Conservation (phyloP, 768 basidiomycete species). For the Hericium alpestre region DNA sequence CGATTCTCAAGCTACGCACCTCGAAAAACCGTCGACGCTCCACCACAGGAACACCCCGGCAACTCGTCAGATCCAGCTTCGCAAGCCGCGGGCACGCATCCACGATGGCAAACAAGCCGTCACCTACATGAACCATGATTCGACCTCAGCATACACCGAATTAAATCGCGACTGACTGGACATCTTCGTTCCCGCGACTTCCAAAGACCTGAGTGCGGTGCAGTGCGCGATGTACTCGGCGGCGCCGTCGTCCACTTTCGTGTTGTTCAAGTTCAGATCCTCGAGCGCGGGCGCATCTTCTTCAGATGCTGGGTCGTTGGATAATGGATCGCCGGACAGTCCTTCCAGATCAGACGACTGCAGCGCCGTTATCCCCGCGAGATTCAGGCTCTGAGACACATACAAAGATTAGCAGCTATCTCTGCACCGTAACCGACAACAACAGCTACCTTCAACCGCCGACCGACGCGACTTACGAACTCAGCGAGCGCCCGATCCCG, state of each 20-base stretch:
- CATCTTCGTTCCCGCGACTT: conserved; percentile 48
- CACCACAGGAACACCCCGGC: conserved; percentile 46
- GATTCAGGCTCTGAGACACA: conserved; percentile 40
- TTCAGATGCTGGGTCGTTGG: conserved; percentile 12
- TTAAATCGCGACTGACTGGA: conserved; percentile 34
- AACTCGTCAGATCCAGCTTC: conserved; percentile 56
- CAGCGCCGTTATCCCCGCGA: conserved; percentile 42
- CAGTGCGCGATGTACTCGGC: conserved; percentile 45
- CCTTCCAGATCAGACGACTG: conserved; percentile 42
- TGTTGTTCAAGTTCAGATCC: conserved; percentile 47
- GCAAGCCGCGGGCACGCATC: conserved; percentile 43
- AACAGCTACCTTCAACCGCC: conserved; percentile 21
- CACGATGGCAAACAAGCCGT: conserved; percentile 45
- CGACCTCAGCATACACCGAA: background rate
- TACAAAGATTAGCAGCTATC: conserved; percentile 1
- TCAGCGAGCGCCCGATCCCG: conserved; percentile 27
- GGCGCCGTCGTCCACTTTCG: conserved; percentile 48
- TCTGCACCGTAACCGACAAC: conserved; percentile 4
- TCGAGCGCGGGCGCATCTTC: conserved; percentile 30
- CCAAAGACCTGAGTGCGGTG: conserved; percentile 33
- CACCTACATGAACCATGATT: conserved; percentile 23
- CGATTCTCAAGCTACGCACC: conserved; percentile 20
- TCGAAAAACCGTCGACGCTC: conserved; percentile 62
- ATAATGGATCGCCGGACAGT: conserved; percentile 26
- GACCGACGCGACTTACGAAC: conserved; percentile 44